Percentiles rank a stretch among this genome's conserved stretches.
Evolutionary conservation across 2,329 filamentous ascomycete genomes (phyloP).

Genomic region (Phyllosticta citribraziliensis): DNA sequence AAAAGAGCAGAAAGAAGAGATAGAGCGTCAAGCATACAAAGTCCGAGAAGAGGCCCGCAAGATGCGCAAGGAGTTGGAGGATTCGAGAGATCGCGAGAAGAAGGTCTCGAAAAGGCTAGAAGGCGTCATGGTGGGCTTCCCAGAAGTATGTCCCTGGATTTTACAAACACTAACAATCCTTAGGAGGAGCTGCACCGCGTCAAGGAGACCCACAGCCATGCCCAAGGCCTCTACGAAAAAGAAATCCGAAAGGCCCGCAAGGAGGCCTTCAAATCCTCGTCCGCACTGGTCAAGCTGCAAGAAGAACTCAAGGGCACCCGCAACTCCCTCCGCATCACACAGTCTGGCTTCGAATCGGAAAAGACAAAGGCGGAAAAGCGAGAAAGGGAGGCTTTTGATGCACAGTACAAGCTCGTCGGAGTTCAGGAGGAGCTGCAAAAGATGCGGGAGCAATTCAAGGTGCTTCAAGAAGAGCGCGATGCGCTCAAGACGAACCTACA

Average conservation of each 20-base stretch:
- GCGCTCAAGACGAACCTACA: conserved; percentile 61
- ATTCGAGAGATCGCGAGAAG: conserved; percentile 56
- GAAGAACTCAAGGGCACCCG: conserved; percentile 60
- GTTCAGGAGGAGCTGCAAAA: conserved; percentile 58
- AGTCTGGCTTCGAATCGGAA: conserved; percentile 53
- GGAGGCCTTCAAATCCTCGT: conserved; percentile 67
- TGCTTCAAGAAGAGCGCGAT: conserved; percentile 65
- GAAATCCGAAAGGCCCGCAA: conserved; percentile 61
- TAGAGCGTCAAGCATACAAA: conserved; percentile 56
- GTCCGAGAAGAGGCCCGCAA: conserved; percentile 51
- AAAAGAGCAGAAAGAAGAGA: conserved; percentile 57
- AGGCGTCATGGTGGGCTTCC: conserved; percentile 54
- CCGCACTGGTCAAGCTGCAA: conserved; percentile 58
- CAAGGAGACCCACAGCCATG: conserved; percentile 51
- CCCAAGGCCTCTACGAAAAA: conserved; percentile 54
- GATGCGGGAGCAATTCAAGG: conserved; percentile 51
- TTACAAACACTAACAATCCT: conserved; percentile 16
- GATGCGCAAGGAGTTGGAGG: conserved; percentile 51
- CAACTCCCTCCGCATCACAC: conserved; percentile 42
- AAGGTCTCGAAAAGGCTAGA: conserved; percentile 58
- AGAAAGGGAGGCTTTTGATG: conserved; percentile 60
- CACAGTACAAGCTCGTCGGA: conserved; percentile 55
- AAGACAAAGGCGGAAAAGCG: conserved; percentile 51
- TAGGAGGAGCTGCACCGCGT: conserved; percentile 61
- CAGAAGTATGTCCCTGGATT: background rate